Percentiles rank a stretch among this genome's conserved stretches.
These are phyloP conservation scores for Sambucus nigra DNA, from an alignment of 129 eudicot species.

Conservation along the genomic window DNA sequence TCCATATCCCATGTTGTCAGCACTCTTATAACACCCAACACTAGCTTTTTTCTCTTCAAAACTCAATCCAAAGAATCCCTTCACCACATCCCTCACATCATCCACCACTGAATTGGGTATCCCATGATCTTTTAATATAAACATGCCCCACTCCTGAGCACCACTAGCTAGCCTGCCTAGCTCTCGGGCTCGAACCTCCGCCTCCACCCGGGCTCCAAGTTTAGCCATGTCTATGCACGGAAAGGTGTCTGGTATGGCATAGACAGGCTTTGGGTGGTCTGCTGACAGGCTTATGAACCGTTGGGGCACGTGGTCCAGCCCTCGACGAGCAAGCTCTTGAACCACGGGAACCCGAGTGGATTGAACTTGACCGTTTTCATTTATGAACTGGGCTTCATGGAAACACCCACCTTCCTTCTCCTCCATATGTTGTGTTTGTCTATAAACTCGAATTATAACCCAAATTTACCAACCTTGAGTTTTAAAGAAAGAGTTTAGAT, in stretches of 20 bases:
- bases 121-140: slow-evolving; percentile 39
- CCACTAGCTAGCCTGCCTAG: slow-evolving; percentile 27
- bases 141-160: slow-evolving; percentile 49
- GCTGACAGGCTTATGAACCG: slow-evolving; percentile 5
- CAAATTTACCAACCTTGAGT: too few relatives aligned
- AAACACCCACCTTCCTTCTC: background rate
- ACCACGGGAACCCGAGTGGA: slow-evolving; percentile 22
- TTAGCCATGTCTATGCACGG: slow-evolving; percentile 15
- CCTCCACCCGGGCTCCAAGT: slow-evolving; percentile 4
- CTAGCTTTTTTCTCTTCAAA: slow-evolving; percentile 32
- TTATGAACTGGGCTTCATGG: slow-evolving; percentile 16
- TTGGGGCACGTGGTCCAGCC: slow-evolving; percentile 15
- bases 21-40: slow-evolving; percentile 35
- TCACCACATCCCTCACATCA: slow-evolving; percentile 31
- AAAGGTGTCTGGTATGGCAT: background rate
- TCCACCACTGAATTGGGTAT: slow-evolving; percentile 24
- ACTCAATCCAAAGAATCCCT: slow-evolving; percentile 34
- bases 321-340: slow-evolving; percentile 22
- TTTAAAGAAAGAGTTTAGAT: too few relatives aligned
- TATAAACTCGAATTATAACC: too few relatives aligned
- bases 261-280: background rate
- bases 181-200: slow-evolving; percentile 13
- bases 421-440: slow-evolving; percentile 5
- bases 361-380: slow-evolving; percentile 12
- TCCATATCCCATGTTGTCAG: slow-evolving; percentile 51